Base-by-base conservation (phyloP, 768 basidiomycete species). In the Tubosaeta brunneosetosa region DNA sequence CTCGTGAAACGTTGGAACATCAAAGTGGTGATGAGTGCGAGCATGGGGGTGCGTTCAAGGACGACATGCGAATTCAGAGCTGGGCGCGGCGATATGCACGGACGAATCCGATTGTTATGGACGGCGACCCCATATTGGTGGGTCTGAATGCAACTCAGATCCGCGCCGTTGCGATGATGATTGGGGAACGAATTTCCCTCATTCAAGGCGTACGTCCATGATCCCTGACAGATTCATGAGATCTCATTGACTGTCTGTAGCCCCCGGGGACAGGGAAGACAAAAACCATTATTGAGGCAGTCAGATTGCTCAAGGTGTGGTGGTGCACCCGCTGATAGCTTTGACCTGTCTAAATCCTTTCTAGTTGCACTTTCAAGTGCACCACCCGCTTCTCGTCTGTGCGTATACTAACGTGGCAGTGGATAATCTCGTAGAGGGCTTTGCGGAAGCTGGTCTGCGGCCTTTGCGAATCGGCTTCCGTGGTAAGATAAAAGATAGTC, bases 201-300 rank as follows among this genome's bases (percentile, higher is more conserved):
- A 81, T 97, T 17, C 93, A 97, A 71, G 93, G 93, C 31, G 91
- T 93, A 66, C 59, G 86, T 50, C 4, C 16, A n/a, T 3, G 7
- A 2, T 44, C 40, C 27, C 3, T 31, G 4, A 13, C 34, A 31
- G n/a, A 26, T 38, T 45, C 13, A 44, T 13, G 11, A 26, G 32
- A 25, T 33, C 33, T 52, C 17, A 54, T 48, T 33, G 17, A 49
- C 26, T 13, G 14, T 49, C 42, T 44, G 50, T 60, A 91, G 88
- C 91, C 92, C 37, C 92, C 91, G 17, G 92, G 92, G 19, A 94
- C 91, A 0, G 94, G 94, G 33, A 97, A 97, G 70, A 94, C 93
- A 2, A 85, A 86, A 66, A 94, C 91, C 0, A 92, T 94, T 43
- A 83, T 92, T n/a, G 86, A 94, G 65, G 77, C 89, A 0, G 77